phyloP scores from a whole-genome alignment of 1,139 yeast species.

The Cylindricascospora bacillispora region DNA sequence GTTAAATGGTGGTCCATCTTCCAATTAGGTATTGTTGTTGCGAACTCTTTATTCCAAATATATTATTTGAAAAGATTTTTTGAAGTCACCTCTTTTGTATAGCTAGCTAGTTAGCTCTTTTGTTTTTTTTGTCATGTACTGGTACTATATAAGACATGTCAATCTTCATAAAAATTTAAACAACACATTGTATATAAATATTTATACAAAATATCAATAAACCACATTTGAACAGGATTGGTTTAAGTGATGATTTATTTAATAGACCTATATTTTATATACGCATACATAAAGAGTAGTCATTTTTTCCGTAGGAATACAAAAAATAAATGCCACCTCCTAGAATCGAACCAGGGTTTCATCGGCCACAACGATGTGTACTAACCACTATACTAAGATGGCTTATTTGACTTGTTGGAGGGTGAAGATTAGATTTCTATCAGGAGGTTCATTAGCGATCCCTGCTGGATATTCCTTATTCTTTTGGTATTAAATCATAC shows the following conservation, averaged over 20 bases:
- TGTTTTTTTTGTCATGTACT: neutral
- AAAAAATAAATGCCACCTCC: conserved; percentile 8
- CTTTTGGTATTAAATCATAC: no score
- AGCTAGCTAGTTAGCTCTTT: conserved; percentile 11
- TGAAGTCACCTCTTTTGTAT: conserved; percentile 84
- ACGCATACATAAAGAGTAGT: neutral
- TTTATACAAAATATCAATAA: no score
- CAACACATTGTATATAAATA: neutral
- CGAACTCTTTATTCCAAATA: conserved; percentile 84
- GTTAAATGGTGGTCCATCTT: conserved; percentile 97
- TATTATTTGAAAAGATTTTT: conserved; percentile 89
- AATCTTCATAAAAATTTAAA: neutral
- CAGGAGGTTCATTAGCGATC: no score
- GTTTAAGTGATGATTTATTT: neutral
- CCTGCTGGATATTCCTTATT: no score
- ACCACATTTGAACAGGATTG: no score
- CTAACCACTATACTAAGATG: conserved; percentile 6
- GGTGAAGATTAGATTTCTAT: neutral
- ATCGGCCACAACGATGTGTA: conserved; percentile 6
- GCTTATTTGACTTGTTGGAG: conserved; percentile 4
- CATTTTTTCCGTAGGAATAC: conserved; percentile 6
- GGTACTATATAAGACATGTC: neutral
- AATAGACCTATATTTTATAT: neutral
- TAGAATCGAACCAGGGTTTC: conserved; percentile 7
- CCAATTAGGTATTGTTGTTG: conserved; percentile 76